phyloP scores from a whole-genome alignment of 768 basidiomycete species.

The Tricholoma sp. region DNA sequence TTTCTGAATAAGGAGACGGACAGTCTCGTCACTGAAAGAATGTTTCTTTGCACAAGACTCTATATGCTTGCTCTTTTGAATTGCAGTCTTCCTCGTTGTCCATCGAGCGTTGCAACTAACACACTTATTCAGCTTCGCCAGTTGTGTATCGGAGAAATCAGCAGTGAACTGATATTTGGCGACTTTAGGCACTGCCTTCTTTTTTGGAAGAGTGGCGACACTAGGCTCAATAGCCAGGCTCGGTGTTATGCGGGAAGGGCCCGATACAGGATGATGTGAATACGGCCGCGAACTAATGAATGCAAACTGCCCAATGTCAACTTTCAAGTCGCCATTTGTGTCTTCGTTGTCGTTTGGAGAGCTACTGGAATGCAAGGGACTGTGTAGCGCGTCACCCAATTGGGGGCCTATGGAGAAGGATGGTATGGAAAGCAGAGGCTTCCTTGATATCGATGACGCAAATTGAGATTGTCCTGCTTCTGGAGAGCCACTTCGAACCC shows the following conservation, averaged over 20 bases:
- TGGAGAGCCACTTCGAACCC: not conserved
- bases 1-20: conserved; percentile 46
- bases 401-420: not conserved
- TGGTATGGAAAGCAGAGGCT: not conserved
- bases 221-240: conserved; percentile 5
- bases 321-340: conserved; percentile 7
- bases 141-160: conserved; percentile 41
- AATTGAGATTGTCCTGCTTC: not conserved
- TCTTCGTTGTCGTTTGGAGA: conserved; percentile 21
- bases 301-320: conserved; percentile 37
- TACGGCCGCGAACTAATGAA: conserved; percentile 16
- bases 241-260: conserved; percentile 10
- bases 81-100: conserved; percentile 62
- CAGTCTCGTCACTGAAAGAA: conserved; percentile 46
- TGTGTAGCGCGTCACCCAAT: too few relatives aligned
- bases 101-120: conserved; percentile 61
- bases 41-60: conserved; percentile 63
- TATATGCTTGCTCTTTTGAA: conserved; percentile 66
- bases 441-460: not conserved
- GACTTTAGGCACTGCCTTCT: conserved; percentile 6
- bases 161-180: conserved; percentile 17
- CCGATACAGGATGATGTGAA: not conserved
- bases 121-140: conserved; percentile 50
- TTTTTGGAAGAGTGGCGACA: conserved; percentile 7
- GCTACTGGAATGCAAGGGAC: not conserved